A percentile compares a stretch with the other conserved stretches of the same genome.
These are phyloP conservation scores for Phlebiopsis flavidoalba DNA, from an alignment of 768 basidiomycete genomes.

Conservation along the genomic window DNA sequence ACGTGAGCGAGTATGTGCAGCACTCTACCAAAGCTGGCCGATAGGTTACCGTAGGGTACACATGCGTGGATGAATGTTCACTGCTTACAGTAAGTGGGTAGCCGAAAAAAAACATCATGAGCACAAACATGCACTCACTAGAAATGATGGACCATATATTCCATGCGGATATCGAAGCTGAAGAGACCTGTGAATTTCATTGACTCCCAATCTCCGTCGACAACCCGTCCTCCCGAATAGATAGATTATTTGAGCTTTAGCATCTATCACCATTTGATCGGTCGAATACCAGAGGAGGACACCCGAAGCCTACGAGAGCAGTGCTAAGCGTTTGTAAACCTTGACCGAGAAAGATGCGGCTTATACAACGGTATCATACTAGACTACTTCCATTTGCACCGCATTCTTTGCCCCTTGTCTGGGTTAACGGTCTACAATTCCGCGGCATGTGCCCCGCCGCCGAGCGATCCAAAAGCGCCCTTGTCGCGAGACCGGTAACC, in stretches of 20 bases:
- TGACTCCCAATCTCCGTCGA: constrained; percentile 57
- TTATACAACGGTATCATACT: constrained; percentile 63
- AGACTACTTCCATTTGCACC: constrained; percentile 68
- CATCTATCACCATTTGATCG: constrained; percentile 80
- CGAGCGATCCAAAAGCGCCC: not conserved
- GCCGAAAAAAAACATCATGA: too few relatives aligned
- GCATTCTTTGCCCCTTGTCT: constrained; percentile 53
- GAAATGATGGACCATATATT: constrained; percentile 64
- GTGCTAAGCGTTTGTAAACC: not conserved
- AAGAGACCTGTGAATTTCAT: constrained; percentile 69
- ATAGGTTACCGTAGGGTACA: constrained; percentile 43
- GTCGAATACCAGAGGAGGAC: constrained; percentile 72
- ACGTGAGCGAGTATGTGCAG: not conserved
- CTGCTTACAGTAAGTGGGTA: too few relatives aligned
- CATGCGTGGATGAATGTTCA: not conserved
- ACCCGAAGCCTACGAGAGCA: constrained; percentile 41
- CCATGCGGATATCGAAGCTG: constrained; percentile 58
- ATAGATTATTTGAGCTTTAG: constrained; percentile 64
- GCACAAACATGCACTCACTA: constrained; percentile 42
- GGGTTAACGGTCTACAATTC: constrained; percentile 80
- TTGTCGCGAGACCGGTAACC: not conserved
- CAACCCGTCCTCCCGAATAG: constrained; percentile 69
- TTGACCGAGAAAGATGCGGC: constrained; percentile 14
- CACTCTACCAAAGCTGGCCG: constrained; percentile 52
- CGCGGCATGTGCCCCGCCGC: constrained; percentile 34